Evolutionary conservation across 768 basidiomycete species (phyloP), one percentile per base, ranked within the genome.

Genomic region (Auriscalpium microsporum): DNA sequence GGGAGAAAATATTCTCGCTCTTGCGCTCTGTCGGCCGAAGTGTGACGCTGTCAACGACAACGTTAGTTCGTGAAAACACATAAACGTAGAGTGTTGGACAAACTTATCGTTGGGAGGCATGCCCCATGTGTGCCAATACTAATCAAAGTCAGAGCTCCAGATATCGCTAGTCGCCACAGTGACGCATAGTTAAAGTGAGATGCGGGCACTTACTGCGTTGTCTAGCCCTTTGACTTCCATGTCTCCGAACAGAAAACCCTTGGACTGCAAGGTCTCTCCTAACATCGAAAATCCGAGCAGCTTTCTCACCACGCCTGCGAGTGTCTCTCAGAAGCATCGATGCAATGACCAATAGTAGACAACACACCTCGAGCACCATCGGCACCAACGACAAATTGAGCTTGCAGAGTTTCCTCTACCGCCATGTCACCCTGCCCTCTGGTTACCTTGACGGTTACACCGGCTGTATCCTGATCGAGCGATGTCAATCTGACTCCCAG

Each of bases 311-410:
- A 34, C n/a, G 2, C 55, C 55, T 56, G 19, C 42, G 40, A 42
- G 40, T 42, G 40, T 4, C 14, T 42, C 8, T 17, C 14, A 28
- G 28, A 7, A 28, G 4, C 28, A 7, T 28, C 28, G 5, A 3
- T 28, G 28, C 28, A 28, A 28, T 14, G 19, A 44, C 13, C 16
- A 2, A 10, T 1, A 9, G 8, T 1, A 9, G 8, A 8, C 28
- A 21, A 8, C 53, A 14, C 53, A 56, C 56, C 56, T 53, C 34
- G 46, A 4, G 51, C 56, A 33, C 56, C 56, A 36, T 57, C 56
- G 14, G 56, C 46, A 16, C 56, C 56, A 13, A 57, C 28, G 14
- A 57, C 17, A 28, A 36, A 57, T 10, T 48, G 38, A 4, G 47
- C 56, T n/a, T 14, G 8, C 7, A 57, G 10, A n/a, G 13, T 19